Percentiles rank a stretch among this genome's conserved stretches.
phyloP scores from a whole-genome alignment of 306 rosid species.

The Castanopsis chinensis region DNA sequence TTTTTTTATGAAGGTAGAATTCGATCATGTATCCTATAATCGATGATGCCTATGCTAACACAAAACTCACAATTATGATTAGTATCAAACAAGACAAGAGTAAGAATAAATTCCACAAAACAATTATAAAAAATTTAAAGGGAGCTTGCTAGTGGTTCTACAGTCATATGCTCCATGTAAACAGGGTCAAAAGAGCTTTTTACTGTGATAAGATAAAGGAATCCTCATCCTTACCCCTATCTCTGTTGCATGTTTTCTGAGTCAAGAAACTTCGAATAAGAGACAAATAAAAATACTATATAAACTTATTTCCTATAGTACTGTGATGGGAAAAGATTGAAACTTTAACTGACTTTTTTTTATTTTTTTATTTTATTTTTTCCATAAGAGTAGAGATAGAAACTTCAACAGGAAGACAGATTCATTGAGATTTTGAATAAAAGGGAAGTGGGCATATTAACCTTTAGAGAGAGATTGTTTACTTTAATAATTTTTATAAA shows the following conservation, averaged over 20 bases:
- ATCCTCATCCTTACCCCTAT: not conserved
- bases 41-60: no score
- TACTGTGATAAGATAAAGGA: not conserved
- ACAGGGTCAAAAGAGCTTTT: not conserved
- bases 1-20: no score
- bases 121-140: not conserved
- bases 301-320: no score
- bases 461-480: conserved; percentile 14
- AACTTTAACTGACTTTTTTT: not conserved
- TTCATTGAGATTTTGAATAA: conserved; percentile 15
- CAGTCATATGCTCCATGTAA: not conserved
- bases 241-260: not conserved
- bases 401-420: not conserved
- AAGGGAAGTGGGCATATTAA: conserved; percentile 5
- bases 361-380: not conserved
- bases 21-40: no score
- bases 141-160: conserved; percentile 1
- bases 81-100: not conserved
- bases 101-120: not conserved
- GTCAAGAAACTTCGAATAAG: conserved; percentile 20
- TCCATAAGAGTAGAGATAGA: not conserved
- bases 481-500: not conserved
- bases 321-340: not conserved
- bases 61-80: no score
- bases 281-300: not conserved